phyloP scores from a whole-genome alignment of 169 alveolate genomes.

The Eimeria tenella region DNA sequence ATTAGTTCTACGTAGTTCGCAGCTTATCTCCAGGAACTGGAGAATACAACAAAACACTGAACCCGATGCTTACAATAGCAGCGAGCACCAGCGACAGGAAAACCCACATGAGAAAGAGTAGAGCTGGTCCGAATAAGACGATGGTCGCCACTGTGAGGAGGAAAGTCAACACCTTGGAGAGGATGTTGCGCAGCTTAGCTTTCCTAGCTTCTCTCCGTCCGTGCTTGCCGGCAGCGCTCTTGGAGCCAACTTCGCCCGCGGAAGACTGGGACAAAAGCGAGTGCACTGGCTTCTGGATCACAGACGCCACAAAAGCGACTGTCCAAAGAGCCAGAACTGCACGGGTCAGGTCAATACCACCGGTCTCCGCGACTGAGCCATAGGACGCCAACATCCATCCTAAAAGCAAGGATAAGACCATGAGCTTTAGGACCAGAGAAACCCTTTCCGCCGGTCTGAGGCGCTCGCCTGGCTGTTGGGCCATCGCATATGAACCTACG shows the following conservation, averaged over 20 bases:
- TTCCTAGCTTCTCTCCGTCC: neutral
- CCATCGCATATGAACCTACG: neutral
- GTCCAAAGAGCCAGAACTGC: conserved; percentile 5
- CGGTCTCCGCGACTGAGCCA: neutral
- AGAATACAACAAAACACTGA: too few species aligned
- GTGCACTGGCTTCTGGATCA: neutral
- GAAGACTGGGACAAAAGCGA: neutral
- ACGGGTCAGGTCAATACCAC: neutral
- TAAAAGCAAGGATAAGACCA: neutral
- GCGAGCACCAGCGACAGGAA: conserved; percentile 2
- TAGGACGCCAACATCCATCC: neutral
- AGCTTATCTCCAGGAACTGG: too few species aligned
- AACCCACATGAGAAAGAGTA: neutral
- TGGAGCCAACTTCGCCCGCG: neutral
- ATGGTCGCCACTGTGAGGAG: neutral
- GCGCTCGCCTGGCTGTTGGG: neutral
- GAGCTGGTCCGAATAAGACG: neutral
- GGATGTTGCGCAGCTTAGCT: neutral
- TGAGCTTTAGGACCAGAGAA: neutral
- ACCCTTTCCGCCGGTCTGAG: neutral
- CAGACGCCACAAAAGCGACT: neutral
- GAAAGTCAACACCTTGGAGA: neutral
- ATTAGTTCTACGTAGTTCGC: too few species aligned
- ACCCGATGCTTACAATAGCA: conserved; percentile 10
- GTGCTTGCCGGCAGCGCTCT: neutral